These are phyloP conservation scores for Inosperma sp. DNA, from an alignment of 768 basidiomycete genomes.

Conservation along the genomic window DNA sequence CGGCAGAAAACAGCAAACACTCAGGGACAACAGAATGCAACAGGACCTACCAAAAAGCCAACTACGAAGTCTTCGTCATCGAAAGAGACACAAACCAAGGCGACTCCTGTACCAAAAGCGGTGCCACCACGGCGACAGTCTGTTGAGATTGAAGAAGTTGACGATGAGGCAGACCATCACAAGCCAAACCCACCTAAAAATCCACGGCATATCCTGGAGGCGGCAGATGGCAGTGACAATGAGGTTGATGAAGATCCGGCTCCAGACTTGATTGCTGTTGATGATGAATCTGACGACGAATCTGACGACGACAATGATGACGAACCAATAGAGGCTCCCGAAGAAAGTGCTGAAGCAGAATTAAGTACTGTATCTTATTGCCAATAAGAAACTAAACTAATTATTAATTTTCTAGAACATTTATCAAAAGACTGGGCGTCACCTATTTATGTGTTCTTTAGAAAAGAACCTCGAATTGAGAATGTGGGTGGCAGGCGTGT, in stretches of 20 bases:
- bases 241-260: no score
- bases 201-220: neutral
- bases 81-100: no score
- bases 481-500: slow-evolving; percentile 17
- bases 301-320: no score
- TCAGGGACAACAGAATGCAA: no score
- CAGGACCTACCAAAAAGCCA: no score
- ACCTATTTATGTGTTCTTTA: slow-evolving; percentile 34
- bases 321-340: neutral
- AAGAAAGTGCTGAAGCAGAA: neutral
- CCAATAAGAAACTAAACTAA: neutral
- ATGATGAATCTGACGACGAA: no score
- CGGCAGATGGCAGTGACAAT: no score
- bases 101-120: no score
- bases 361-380: neutral
- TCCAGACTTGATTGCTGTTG: no score
- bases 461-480: slow-evolving; percentile 8
- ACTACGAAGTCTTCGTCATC: no score
- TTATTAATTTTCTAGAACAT: neutral
- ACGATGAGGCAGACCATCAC: neutral
- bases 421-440: slow-evolving; percentile 32
- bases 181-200: neutral
- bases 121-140: neutral
- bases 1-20: no score
- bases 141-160: neutral